Evolutionary conservation across 768 basidiomycete species (phyloP).

Genomic region (Lactarius hengduanensis): DNA sequence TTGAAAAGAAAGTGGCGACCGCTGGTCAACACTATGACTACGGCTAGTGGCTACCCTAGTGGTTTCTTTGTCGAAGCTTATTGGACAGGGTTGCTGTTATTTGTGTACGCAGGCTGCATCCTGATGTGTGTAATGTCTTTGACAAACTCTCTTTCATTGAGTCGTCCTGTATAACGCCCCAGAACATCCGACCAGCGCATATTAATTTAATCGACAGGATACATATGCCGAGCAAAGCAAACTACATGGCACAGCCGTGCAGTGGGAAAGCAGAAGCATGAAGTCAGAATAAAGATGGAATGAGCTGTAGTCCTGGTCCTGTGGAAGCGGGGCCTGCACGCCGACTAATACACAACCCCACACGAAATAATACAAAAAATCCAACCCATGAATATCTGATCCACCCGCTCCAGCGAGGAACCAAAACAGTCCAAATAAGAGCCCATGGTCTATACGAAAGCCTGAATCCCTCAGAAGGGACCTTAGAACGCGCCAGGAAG

Average conservation of each 20-base stretch:
- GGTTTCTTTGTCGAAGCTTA: not conserved
- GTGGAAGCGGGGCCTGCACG: constrained; percentile 2
- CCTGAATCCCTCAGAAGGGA: not conserved
- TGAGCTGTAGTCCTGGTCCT: constrained; percentile 1
- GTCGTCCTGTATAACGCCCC: not conserved
- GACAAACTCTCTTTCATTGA: not conserved
- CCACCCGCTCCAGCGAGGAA: not conserved
- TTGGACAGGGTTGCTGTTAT: not conserved
- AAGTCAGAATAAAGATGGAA: not conserved
- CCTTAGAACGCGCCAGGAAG: constrained; percentile 61
- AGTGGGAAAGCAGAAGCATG: not conserved
- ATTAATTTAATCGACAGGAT: not conserved
- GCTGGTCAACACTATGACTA: constrained; percentile 1
- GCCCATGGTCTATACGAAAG: not conserved
- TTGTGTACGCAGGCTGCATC: constrained; percentile 9
- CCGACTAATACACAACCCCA: constrained; percentile 4
- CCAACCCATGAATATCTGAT: constrained; percentile 3
- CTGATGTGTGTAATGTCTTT: not conserved
- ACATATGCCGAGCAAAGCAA: constrained; percentile 11
- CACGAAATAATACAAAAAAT: constrained; percentile 5
- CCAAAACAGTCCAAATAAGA: not conserved
- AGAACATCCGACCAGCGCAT: not conserved
- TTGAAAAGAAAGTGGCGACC: not conserved
- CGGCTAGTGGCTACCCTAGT: not conserved
- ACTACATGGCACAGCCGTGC: constrained; percentile 16